These are phyloP conservation scores for Carex cristatella DNA, from an alignment of 176 grass and related monocot species.

Conservation along the genomic window DNA sequence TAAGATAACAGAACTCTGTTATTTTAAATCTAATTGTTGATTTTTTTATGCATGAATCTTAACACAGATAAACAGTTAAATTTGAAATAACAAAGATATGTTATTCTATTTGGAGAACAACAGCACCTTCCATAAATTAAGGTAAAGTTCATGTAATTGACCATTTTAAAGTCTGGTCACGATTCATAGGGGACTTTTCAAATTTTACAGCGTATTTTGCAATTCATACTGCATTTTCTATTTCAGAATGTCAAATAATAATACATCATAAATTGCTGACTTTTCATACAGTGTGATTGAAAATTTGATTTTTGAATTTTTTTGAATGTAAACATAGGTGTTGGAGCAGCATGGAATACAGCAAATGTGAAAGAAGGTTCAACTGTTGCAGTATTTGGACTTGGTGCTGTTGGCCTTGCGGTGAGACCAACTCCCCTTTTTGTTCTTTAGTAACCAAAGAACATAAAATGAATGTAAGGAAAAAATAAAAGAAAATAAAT, in stretches of 20 bases:
- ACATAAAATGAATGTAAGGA: neutral
- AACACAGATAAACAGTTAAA: too few species aligned
- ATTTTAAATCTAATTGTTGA: too few species aligned
- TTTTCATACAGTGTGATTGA: neutral
- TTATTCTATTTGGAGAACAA: too few species aligned
- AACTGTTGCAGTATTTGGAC: slow-evolving; percentile 68
- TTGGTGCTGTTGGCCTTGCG: slow-evolving; percentile 79
- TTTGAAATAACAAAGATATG: too few species aligned
- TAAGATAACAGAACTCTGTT: too few species aligned
- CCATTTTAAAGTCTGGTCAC: neutral
- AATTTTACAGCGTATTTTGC: neutral
- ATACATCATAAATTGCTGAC: neutral
- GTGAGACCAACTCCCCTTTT: slow-evolving; percentile 20
- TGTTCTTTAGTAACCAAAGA: neutral
- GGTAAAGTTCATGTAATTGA: neutral
- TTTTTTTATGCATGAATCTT: too few species aligned
- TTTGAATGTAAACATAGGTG: slow-evolving; percentile 23
- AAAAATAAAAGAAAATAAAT: neutral
- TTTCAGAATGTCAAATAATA: neutral
- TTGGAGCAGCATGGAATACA: slow-evolving; percentile 92
- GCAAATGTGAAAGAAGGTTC: slow-evolving; percentile 57
- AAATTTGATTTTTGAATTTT: neutral
- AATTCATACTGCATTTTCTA: neutral
- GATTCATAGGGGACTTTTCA: neutral
- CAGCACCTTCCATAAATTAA: neutral